Evolutionary conservation across 1,139 yeast genomes (phyloP).

Genomic region (Citeromyces siamensis): DNA sequence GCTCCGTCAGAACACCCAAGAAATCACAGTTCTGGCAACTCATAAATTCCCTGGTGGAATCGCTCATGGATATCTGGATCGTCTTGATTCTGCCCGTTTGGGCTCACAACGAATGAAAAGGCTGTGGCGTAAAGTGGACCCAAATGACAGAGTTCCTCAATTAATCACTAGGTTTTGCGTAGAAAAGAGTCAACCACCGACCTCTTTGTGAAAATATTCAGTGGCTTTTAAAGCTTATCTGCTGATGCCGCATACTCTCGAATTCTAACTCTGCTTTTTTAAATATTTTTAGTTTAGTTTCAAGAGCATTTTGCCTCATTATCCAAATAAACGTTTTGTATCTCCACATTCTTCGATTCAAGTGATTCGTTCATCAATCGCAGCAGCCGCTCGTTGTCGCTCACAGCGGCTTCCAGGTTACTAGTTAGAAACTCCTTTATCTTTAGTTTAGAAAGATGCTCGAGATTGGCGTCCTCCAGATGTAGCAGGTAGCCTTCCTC

Average conservation of each 20-base stretch:
- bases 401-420: slow-evolving; percentile 14
- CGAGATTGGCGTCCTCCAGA: slow-evolving; percentile 9
- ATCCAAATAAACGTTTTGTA: slow-evolving; percentile 10
- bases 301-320: slow-evolving; percentile 9
- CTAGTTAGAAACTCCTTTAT: slow-evolving; percentile 14
- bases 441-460: slow-evolving; percentile 4
- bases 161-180: neutral
- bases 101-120: slow-evolving; percentile 23
- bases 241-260: neutral
- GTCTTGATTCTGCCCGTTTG: slow-evolving; percentile 26
- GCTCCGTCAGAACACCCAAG: neutral
- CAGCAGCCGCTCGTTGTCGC: slow-evolving; percentile 10
- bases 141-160: neutral
- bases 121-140: slow-evolving; percentile 2
- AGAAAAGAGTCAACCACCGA: neutral
- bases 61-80: slow-evolving; percentile 21
- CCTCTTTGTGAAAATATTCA: neutral
- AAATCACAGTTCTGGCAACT: slow-evolving; percentile 12
- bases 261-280: slow-evolving; percentile 7
- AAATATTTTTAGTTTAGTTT: slow-evolving; percentile 7
- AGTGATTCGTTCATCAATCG: slow-evolving; percentile 9
- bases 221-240: neutral
- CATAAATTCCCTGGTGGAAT: slow-evolving; percentile 22
- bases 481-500: slow-evolving; percentile 9
- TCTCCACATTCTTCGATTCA: slow-evolving; percentile 7